phyloP scores from a whole-genome alignment of 768 basidiomycete species.

The Boletus tylopilopsis region DNA sequence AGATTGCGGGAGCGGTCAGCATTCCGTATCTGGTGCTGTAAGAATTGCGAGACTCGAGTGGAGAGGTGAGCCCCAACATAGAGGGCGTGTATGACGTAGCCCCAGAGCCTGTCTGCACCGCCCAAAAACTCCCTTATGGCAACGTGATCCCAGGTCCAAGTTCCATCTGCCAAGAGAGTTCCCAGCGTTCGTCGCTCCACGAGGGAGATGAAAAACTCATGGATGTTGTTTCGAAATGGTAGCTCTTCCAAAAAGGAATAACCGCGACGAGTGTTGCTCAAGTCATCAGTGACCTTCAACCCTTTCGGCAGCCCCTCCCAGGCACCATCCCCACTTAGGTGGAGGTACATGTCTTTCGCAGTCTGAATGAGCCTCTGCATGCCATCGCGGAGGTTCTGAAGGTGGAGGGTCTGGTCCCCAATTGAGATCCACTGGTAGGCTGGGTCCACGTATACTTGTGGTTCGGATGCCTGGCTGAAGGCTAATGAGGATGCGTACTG shows the following conservation, averaged over 20 bases:
- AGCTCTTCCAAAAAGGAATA: neutral
- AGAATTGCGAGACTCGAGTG: neutral
- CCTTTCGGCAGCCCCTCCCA: neutral
- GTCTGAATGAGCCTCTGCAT: neutral
- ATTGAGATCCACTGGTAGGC: neutral
- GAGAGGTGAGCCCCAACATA: conserved; percentile 3
- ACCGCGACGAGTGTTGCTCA: neutral
- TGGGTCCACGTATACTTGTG: neutral
- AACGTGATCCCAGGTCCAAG: neutral
- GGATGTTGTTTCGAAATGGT: neutral
- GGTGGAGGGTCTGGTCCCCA: neutral
- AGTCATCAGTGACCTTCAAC: neutral
- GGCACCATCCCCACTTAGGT: neutral
- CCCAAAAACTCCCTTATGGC: neutral
- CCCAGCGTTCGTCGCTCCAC: neutral
- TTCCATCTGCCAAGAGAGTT: neutral
- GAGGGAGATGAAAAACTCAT: neutral
- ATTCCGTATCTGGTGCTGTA: conserved; percentile 6
- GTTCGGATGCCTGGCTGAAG: neutral
- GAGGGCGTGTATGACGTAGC: neutral
- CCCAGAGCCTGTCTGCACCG: neutral
- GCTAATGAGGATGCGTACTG: neutral
- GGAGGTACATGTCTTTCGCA: neutral
- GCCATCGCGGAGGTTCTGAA: neutral
- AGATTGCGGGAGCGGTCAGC: conserved; percentile 1